These are phyloP conservation scores for Ciborinia camelliae DNA, from an alignment of 2,329 filamentous ascomycete species.

Conservation along the genomic window DNA sequence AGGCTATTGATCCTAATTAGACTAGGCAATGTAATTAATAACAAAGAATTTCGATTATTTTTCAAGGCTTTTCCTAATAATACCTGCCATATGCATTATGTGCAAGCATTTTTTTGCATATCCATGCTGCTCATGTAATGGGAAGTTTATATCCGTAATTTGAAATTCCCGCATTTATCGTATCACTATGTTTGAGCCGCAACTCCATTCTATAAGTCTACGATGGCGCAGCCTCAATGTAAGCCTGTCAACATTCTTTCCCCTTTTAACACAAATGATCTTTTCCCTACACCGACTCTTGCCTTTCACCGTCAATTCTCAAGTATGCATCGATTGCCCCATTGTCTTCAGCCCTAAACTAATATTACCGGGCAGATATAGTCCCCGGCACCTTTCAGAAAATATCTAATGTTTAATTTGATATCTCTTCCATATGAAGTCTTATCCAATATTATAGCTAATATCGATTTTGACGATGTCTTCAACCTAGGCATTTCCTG, in stretches of 20 bases:
- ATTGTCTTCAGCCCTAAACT: background rate
- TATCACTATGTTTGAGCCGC: background rate
- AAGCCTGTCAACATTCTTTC: background rate
- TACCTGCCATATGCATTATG: background rate
- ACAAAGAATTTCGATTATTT: background rate
- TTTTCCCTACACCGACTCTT: background rate
- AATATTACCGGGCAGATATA: background rate
- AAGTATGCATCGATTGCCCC: background rate
- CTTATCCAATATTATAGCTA: slow-evolving; percentile 30
- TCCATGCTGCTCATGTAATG: background rate
- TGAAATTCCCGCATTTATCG: background rate
- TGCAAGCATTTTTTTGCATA: background rate
- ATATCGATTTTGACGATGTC: slow-evolving; percentile 35
- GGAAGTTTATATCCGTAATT: background rate
- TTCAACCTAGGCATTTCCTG: slow-evolving; percentile 34
- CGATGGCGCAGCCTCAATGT: background rate
- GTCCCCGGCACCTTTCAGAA: background rate
- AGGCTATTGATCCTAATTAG: background rate
- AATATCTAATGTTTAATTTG: slow-evolving; percentile 32
- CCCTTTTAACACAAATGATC: background rate
- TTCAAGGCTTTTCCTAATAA: background rate
- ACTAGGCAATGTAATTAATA: no score
- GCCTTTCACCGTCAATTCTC: background rate
- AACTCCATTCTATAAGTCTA: background rate
- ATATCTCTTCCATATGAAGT: slow-evolving; percentile 36